Evolutionary conservation across 106 monocot species (phyloP), one percentile per base, ranked within the genome.

Genomic region (Dioscorea zingiberensis): DNA sequence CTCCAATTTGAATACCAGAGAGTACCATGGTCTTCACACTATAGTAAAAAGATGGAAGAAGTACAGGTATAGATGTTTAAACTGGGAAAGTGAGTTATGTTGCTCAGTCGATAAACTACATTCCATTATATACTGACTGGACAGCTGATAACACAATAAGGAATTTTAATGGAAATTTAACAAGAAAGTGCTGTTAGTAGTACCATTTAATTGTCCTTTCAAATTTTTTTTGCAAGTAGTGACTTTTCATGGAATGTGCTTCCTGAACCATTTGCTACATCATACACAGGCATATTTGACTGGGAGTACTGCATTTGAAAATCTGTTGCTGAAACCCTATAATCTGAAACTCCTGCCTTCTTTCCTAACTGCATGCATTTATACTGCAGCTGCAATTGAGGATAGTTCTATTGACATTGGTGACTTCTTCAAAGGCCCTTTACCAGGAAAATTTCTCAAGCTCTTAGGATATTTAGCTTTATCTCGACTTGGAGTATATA

Each of bases 341-440:
- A 45, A 48, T 66, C 7, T 25, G 28, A 25, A 54, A 27, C 28
- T 18, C 44, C 28, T 47, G 57, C 38, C 7, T 27, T 38, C 5
- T 77, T 13, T 18, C 32, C 49, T 65, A 21, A 44, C 11, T 9
- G 14, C 14, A 11, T 58, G 3, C 56, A 13, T 56, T 66, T 69
- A 19, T 18, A 18, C 55, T 78, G 45, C 91, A 91, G 89, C 93
- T 84, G 85, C 98, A 63, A 98, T 98, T 68, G 98, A 98, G 70
- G 93, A 98, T 70, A 99, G 93, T 54, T 89, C 98, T 46, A 99
- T 99, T 69, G 93, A 99, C 56, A 27, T 93, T 61, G 80, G 84
- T 49, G 98, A 99, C 71, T 93, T 93, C 60, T 99, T 99, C 73
- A 99, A 87, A 74, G 98, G 93, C 27, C 98, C 93, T 47, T 76